phyloP scores from a whole-genome alignment of 208 protist genomes.

The Naegleria fowleri region DNA sequence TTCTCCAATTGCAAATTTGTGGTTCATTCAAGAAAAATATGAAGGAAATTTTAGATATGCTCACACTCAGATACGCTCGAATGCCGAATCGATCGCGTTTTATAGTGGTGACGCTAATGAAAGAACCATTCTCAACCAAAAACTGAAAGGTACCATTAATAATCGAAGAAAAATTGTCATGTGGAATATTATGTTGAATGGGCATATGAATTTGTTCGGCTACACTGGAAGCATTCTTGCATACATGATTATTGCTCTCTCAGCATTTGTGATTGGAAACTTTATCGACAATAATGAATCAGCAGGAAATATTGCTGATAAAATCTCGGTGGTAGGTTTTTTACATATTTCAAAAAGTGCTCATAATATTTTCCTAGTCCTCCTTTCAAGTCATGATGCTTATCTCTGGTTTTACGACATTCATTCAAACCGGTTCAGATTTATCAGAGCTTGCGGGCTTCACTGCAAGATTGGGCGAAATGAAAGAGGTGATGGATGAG shows the following conservation, averaged over 20 bases:
- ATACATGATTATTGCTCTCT: neutral
- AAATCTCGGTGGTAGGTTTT: neutral
- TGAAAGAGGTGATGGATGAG: slow-evolving; percentile 9
- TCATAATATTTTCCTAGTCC: neutral
- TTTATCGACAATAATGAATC: neutral
- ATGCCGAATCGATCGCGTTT: slow-evolving; percentile 8
- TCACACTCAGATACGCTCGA: neutral
- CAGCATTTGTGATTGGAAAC: neutral
- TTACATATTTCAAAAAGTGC: too few relatives aligned
- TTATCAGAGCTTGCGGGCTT: neutral
- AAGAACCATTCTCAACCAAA: neutral
- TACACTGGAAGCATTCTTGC: slow-evolving; percentile 2
- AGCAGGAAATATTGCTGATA: neutral
- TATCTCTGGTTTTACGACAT: neutral
- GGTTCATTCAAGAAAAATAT: slow-evolving; percentile 18
- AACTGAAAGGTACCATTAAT: neutral
- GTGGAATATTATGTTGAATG: neutral
- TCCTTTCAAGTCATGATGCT: slow-evolving; percentile 17
- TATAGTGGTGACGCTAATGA: neutral
- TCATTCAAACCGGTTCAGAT: neutral
- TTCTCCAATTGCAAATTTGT: neutral
- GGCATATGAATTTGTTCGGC: slow-evolving; percentile 17
- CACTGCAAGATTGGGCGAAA: neutral
- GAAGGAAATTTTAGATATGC: slow-evolving; percentile 19
- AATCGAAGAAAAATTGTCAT: neutral